phyloP scores from a whole-genome alignment of 1,139 yeast genomes.

The Komagataea norvegica region DNA sequence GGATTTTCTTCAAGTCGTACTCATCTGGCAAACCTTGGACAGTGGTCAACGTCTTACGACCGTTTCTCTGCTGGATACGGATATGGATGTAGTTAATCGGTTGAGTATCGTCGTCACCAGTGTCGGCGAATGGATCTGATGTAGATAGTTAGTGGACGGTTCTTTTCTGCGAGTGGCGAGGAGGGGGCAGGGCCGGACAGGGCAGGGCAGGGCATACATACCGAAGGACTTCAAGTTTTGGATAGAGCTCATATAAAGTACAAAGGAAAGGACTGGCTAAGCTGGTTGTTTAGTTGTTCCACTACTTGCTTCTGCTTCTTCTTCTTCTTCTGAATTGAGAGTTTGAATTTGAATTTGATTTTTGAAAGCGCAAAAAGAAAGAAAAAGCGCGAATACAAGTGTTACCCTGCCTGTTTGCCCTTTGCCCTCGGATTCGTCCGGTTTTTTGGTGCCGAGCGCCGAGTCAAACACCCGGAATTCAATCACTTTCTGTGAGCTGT shows the following conservation, averaged over 20 bases:
- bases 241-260: constrained; percentile 74
- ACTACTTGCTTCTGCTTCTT: no score
- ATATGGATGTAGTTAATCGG: constrained; percentile 94
- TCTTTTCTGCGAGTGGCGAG: no score
- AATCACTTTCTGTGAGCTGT: no score
- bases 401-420: no score
- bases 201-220: no score
- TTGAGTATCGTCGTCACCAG: constrained; percentile 98
- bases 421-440: no score
- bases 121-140: constrained; percentile 96
- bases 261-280: constrained; percentile 28
- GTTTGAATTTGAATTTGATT: constrained; percentile 28
- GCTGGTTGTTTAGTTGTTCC: no score
- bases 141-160: no score
- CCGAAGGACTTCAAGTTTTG: constrained; percentile 95
- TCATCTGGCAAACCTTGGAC: constrained; percentile 97
- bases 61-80: constrained; percentile 99
- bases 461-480: no score
- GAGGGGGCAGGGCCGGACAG: no score
- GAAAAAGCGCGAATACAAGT: neutral
- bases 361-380: constrained; percentile 13
- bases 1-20: constrained; percentile 89
- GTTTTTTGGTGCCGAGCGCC: no score
- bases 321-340: neutral
- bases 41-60: constrained; percentile 97